Evolutionary conservation across 305 asterid genomes (phyloP), one percentile per base, ranked within the genome.

Genomic region (Fraxinus ornus): DNA sequence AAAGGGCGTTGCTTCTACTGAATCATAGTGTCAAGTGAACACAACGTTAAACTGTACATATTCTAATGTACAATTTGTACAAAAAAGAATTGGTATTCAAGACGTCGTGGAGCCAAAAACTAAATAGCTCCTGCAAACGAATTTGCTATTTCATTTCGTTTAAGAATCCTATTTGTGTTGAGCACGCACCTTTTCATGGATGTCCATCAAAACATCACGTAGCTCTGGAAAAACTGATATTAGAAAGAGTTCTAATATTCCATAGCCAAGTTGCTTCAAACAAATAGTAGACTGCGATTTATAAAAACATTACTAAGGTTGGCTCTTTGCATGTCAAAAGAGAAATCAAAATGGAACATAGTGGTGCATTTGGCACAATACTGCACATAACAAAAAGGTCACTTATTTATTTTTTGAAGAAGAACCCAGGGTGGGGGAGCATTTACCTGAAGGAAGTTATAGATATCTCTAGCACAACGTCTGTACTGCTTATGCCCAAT

Each of bases 371-470:
- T 21, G 72, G 33, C 26, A 21, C 32, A 6, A 22, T 22, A 21
- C 33, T 22, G 32, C 32, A 21, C 33, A 21, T 22, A 33, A 8
- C 30, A 22, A 33, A 72, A 37, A 37, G 7, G 55, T 28, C 9
- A 15, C 60, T 76, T 44, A 7, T 10, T 17, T 3, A 49, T 26
- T 28, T 41, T 22, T 30, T 76, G 26, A 21, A 26, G 17, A 26
- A 17, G 3, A 68, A 55, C 21, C 28, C 36, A 0, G 24, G 60
- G 37, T 49, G 19, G 44, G 21, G 21, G 15, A 37, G 39, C 33
- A 17, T 80, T 77, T 88, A 94, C 98, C 98, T 94, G 98, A 89
- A 91, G 91, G 89, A 95, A 95, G 83, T 91, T 92, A 85, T 92
- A 95, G 74, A 95, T 79, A 80, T 95, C 98, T 86, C 94, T 88